Percentiles rank a stretch among this genome's conserved stretches.
These are phyloP conservation scores for Aureobasidium melanogenum DNA, from an alignment of 2,329 filamentous ascomycete genomes.

Conservation along the genomic window DNA sequence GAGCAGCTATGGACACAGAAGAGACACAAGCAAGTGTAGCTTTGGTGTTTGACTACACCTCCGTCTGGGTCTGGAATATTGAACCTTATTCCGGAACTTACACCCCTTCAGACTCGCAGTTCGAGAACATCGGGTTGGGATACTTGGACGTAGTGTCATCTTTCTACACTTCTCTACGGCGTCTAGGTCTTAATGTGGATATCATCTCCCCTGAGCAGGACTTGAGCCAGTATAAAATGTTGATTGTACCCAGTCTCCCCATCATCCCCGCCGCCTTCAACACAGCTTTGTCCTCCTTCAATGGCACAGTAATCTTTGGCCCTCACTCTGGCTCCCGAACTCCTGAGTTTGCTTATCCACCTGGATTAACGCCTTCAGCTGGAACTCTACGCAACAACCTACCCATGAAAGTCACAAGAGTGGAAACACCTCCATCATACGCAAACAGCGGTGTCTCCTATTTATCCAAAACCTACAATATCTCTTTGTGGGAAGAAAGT, in stretches of 20 bases:
- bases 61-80: constrained; percentile 19
- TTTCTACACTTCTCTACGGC: constrained; percentile 19
- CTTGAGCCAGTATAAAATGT: constrained; percentile 17
- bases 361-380: constrained; percentile 16
- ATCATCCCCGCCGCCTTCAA: constrained; percentile 18
- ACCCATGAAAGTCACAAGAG: constrained; percentile 17
- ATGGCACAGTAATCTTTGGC: constrained; percentile 16
- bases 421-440: constrained; percentile 17
- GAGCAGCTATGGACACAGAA: not conserved
- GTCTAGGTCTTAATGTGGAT: constrained; percentile 18
- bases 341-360: constrained; percentile 16
- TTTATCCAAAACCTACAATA: constrained; percentile 16
- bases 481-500: constrained; percentile 17
- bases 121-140: constrained; percentile 12
- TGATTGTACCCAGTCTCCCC: constrained; percentile 18
- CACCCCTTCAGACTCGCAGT: constrained; percentile 17
- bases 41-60: constrained; percentile 18
- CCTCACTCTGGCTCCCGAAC: constrained; percentile 17
- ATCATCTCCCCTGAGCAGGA: constrained; percentile 17
- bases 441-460: constrained; percentile 17
- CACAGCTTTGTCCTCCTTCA: constrained; percentile 12
- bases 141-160: constrained; percentile 17
- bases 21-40: constrained; percentile 17
- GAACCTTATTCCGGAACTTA: constrained; percentile 19
- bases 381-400: constrained; percentile 14